Percentiles rank a stretch among this genome's conserved stretches.
Conservation (phyloP, 371 early-diverging fungal genomes). For the Spiromyces aspiralis region DNA sequence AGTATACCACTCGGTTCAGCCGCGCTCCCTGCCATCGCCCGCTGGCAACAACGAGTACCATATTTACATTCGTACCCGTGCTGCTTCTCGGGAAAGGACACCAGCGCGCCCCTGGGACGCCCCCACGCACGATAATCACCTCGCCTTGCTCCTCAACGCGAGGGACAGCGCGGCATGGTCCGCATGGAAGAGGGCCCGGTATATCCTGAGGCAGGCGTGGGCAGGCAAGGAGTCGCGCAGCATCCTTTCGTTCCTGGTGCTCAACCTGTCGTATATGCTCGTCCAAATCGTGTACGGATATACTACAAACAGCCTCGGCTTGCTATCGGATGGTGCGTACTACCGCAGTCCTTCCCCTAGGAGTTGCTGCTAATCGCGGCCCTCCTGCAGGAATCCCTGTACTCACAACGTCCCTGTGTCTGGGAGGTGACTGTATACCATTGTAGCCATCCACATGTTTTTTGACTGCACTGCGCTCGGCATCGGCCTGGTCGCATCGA, state of each 20-base stretch:
- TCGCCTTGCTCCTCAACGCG: neutral
- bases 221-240: constrained; percentile 62
- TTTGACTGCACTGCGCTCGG: constrained; percentile 89
- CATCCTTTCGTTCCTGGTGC: constrained; percentile 76
- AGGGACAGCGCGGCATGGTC: neutral
- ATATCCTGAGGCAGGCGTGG: constrained; percentile 24
- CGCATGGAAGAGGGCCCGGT: neutral
- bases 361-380: neutral
- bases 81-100: no score
- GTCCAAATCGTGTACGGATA: constrained; percentile 80
- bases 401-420: neutral
- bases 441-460: constrained; percentile 78
- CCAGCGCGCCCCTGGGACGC: neutral
- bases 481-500: constrained; percentile 70
- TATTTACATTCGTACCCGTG: neutral
- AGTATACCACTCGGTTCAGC: neutral
- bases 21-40: neutral
- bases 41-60: neutral
- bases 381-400: neutral
- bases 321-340: constrained; percentile 63
- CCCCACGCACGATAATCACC: neutral
- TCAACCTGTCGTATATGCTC: constrained; percentile 88
- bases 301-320: constrained; percentile 82
- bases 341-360: neutral
- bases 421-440: constrained; percentile 31